A percentile compares a stretch with the other conserved stretches of the same genome.
phyloP scores from a whole-genome alignment of 257 asterid species.

The Prunella vulgaris region DNA sequence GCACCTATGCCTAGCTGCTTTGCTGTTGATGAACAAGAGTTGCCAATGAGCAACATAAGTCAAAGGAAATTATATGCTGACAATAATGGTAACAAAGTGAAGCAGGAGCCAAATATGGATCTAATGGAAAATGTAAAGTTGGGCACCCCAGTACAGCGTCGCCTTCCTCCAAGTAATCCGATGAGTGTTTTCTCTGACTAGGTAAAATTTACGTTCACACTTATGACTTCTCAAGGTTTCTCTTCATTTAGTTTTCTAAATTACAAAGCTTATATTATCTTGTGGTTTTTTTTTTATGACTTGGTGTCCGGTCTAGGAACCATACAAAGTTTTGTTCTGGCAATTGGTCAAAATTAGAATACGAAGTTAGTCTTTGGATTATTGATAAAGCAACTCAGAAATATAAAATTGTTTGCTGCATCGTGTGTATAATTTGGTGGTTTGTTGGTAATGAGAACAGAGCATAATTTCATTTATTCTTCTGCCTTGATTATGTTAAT shows the following conservation, averaged over 20 bases:
- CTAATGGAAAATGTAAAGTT: slow-evolving; percentile 36
- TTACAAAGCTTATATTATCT: not conserved
- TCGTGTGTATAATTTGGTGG: not conserved
- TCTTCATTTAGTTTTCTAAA: not conserved
- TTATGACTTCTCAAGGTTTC: not conserved
- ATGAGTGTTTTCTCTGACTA: slow-evolving; percentile 57
- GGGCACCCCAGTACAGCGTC: slow-evolving; percentile 34
- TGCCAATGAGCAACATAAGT: slow-evolving; percentile 28
- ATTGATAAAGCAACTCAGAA: not conserved
- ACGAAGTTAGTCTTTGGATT: not conserved
- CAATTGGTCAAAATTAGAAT: no score
- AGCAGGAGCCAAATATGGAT: slow-evolving; percentile 57
- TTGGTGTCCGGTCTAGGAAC: no score
- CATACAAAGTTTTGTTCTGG: no score
- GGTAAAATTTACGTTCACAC: slow-evolving; percentile 32
- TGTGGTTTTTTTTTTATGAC: no score
- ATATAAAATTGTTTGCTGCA: not conserved
- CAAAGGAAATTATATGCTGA: slow-evolving; percentile 36
- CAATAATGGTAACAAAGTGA: slow-evolving; percentile 44
- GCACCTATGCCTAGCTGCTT: slow-evolving; percentile 57
- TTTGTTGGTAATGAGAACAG: slow-evolving; percentile 1
- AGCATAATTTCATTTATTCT: not conserved
- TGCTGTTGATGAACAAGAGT: slow-evolving; percentile 48
- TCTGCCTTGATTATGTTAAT: not conserved
- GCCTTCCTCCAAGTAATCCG: slow-evolving; percentile 37